Evolutionary conservation across 2,329 filamentous ascomycete genomes (phyloP).

Genomic region (Botryotinia convoluta): DNA sequence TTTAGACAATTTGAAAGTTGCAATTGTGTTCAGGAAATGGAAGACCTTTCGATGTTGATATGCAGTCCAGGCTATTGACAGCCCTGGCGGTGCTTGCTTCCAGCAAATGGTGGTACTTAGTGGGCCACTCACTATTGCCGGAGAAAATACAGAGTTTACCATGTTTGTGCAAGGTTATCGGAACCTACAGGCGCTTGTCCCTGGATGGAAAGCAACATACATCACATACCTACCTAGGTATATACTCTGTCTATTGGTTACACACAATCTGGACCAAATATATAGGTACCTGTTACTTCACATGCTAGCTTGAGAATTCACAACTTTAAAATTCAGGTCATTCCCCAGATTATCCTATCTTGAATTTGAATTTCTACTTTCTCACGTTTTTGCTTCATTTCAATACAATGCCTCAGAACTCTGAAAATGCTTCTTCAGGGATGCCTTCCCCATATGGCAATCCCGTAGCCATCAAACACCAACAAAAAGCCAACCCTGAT

Average conservation of each 20-base stretch:
- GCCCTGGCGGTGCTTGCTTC: not conserved
- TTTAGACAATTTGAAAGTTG: not conserved
- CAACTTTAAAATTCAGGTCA: not conserved
- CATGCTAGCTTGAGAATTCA: not conserved
- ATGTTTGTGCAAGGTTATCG: not conserved
- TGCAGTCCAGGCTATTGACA: not conserved
- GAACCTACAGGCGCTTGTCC: not conserved
- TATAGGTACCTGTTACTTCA: not conserved
- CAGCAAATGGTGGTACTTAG: slow-evolving; percentile 1
- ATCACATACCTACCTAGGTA: not conserved
- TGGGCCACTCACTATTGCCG: not conserved
- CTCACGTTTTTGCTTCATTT: no score
- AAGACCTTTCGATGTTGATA: not conserved
- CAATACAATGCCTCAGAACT: not conserved
- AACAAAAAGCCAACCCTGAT: not conserved
- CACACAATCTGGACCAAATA: not conserved
- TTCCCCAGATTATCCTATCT: not conserved
- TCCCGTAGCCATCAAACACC: not conserved
- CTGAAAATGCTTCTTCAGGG: not conserved
- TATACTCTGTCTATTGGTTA: not conserved
- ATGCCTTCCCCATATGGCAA: not conserved
- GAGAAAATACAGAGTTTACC: not conserved
- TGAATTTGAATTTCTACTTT: not conserved
- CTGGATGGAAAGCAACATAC: not conserved
- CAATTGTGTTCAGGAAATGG: not conserved